Conservation (phyloP, 768 basidiomycete species). For the Termitomyces sp. region DNA sequence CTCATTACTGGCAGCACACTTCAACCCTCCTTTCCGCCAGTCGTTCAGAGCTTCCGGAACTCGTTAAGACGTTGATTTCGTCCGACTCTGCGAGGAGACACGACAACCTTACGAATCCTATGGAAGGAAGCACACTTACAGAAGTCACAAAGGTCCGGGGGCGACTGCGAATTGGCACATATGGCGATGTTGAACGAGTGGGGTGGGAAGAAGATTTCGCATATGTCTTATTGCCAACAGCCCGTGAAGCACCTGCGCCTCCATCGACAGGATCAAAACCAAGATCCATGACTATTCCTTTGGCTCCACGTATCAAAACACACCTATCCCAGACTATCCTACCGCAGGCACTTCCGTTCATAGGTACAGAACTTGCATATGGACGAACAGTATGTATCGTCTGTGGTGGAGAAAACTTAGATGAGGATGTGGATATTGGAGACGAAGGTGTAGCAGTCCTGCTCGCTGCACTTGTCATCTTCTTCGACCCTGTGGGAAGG, state of each 20-base stretch:
- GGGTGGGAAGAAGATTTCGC: background rate
- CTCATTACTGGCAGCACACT: constrained; percentile 9
- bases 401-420: constrained; percentile 3
- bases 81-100: background rate
- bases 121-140: constrained; percentile 19
- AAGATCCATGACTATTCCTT: constrained; percentile 13
- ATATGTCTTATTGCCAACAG: constrained; percentile 8
- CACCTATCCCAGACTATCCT: constrained; percentile 7
- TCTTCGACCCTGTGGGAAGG: constrained; percentile 5
- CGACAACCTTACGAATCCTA: constrained; percentile 24
- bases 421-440: background rate
- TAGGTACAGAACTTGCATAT: constrained; percentile 2
- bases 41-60: constrained; percentile 43
- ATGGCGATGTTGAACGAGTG: constrained; percentile 2
- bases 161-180: constrained; percentile 11
- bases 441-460: constrained; percentile 12
- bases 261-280: background rate
- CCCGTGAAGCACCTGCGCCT: background rate
- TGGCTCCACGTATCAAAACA: constrained; percentile 6
- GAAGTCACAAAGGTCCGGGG: constrained; percentile 8
- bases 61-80: constrained; percentile 32
- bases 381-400: constrained; percentile 7
- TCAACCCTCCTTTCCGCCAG: constrained; percentile 17
- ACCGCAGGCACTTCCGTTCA: constrained; percentile 8
- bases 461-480: constrained; percentile 9